Evolutionary conservation across 169 alveolate genomes (phyloP).

Genomic region (Amoebophrya sp.): DNA sequence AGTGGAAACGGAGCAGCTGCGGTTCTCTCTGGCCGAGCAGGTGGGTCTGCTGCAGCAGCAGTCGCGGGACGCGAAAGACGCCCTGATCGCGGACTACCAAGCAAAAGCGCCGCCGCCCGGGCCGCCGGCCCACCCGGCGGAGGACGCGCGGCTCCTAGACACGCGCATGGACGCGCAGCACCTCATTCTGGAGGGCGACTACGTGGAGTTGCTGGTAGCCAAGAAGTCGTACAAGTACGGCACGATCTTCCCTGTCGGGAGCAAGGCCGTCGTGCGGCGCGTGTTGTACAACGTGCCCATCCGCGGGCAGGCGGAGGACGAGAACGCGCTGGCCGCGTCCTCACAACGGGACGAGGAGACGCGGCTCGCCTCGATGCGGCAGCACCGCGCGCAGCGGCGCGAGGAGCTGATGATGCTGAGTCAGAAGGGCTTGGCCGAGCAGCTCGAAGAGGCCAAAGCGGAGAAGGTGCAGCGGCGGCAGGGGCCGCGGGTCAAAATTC

Average conservation of each 20-base stretch:
- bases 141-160: not conserved
- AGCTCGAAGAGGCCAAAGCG: not conserved
- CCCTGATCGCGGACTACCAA: not conserved
- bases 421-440: not conserved
- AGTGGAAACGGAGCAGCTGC: not conserved
- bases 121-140: not conserved
- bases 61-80: not conserved
- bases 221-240: slow-evolving; percentile 12
- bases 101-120: not conserved
- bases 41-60: not conserved
- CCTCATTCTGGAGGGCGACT: not conserved
- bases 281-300: not conserved
- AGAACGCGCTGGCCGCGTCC: not conserved
- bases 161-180: not conserved
- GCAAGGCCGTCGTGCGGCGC: not conserved
- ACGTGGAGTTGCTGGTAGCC: not conserved
- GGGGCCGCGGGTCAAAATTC: not conserved
- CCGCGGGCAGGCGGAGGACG: not conserved
- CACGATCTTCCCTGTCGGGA: not conserved
- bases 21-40: not conserved
- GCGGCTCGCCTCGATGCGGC: not conserved
- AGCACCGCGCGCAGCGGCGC: not conserved
- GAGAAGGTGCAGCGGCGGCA: no score
- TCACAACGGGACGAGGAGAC: not conserved
- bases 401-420: not conserved